Conservation (phyloP, 352 stramenopile species). For the Plasmopara viticola region DNA sequence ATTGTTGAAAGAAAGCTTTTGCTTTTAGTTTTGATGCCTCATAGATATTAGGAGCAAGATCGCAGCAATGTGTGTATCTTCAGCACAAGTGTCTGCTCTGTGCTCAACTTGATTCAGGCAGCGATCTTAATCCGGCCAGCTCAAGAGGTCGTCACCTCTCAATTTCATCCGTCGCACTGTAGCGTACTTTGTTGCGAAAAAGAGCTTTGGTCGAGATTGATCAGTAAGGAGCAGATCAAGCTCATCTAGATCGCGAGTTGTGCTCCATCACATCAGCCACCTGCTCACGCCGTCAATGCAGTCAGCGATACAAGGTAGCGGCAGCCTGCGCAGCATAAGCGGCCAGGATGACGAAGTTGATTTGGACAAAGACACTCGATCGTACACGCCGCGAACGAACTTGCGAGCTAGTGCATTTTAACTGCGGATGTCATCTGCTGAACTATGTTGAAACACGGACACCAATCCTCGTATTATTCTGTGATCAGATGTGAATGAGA, state of each 20-base stretch:
- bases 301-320: conserved; percentile 18
- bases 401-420: conserved; percentile 27
- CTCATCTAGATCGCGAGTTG: conserved; percentile 21
- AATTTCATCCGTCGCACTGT: conserved; percentile 23
- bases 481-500: conserved; percentile 52
- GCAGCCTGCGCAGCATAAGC: conserved; percentile 20
- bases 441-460: conserved; percentile 28
- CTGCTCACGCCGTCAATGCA: conserved; percentile 14
- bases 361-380: conserved; percentile 15
- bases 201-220: conserved; percentile 17
- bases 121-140: conserved; percentile 5
- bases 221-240: conserved; percentile 21
- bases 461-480: conserved; percentile 49
- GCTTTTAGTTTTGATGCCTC: not conserved
- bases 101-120: conserved; percentile 40
- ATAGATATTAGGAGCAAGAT: conserved; percentile 6
- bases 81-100: conserved; percentile 55
- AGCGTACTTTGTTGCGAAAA: conserved; percentile 10
- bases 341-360: conserved; percentile 21
- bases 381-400: conserved; percentile 12
- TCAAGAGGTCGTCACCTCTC: conserved; percentile 19
- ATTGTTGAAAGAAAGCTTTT: conserved; percentile 31
- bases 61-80: conserved; percentile 10
- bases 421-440: conserved; percentile 36
- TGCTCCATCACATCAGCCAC: conserved; percentile 19